phyloP scores from a whole-genome alignment of 2,329 filamentous ascomycete species.

The Herpomyces periplanetae region DNA sequence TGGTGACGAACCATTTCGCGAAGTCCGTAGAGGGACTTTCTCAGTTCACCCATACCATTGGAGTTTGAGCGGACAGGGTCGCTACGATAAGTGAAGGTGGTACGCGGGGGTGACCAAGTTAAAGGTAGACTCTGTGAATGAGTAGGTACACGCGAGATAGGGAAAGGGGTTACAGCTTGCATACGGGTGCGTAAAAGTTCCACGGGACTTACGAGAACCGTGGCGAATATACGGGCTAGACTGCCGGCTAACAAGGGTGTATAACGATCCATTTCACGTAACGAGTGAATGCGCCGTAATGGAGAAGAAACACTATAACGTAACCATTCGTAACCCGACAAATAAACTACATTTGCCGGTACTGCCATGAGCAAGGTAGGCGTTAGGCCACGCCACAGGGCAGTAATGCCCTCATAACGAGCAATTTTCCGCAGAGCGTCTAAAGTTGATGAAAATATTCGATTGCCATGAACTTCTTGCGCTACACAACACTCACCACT shows the following conservation, averaged over 20 bases:
- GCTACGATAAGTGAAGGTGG: no score
- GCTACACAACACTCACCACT: constrained; percentile 72
- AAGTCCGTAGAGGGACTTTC: constrained; percentile 34
- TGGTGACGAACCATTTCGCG: constrained; percentile 34
- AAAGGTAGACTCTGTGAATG: constrained; percentile 9
- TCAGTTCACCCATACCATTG: constrained; percentile 35
- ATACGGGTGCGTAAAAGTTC: constrained; percentile 78
- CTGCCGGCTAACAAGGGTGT: constrained; percentile 45
- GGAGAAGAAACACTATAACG: constrained; percentile 33
- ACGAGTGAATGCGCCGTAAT: constrained; percentile 18
- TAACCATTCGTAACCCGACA: constrained; percentile 86
- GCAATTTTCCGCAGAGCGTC: constrained; percentile 83
- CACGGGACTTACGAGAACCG: constrained; percentile 46
- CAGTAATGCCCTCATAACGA: constrained; percentile 47
- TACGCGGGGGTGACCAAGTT: no score
- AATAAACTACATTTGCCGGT: constrained; percentile 89
- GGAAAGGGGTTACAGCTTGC: no score
- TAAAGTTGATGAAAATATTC: constrained; percentile 54
- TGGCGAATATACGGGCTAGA: constrained; percentile 35
- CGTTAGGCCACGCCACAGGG: constrained; percentile 71
- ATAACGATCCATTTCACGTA: constrained; percentile 21
- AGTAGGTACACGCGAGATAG: no score
- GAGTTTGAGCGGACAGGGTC: no score
- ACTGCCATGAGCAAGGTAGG: constrained; percentile 77
- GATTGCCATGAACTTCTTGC: constrained; percentile 44